Evolutionary conservation across 2,329 filamentous ascomycete genomes (phyloP), one percentile per base, ranked within the genome.

Genomic region (Gliomastix tumulicola): DNA sequence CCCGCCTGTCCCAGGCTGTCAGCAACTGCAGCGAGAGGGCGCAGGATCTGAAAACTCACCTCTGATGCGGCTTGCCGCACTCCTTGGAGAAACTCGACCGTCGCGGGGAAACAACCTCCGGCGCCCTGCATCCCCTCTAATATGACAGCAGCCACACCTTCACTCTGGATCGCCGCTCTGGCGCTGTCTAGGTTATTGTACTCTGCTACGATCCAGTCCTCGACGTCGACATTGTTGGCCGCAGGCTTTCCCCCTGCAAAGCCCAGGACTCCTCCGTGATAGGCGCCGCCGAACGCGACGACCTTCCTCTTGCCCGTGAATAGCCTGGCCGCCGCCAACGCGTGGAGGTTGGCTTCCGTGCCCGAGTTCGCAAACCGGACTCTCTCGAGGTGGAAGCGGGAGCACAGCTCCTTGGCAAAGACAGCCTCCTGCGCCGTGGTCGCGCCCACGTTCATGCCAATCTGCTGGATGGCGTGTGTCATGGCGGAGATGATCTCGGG

Each of bases 91-190:
- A 84, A 84, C 15, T 66, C 65, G 3, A 34, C 36, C 0, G 56
- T 62, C 1, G 62, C 79, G 0, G 64, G 58, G 6, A 79, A 68
- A 36, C 70, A 74, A 0, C 81, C 80, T 1, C 71, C 79, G 4
- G 71, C 66, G 1, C 79, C 79, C 44, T 83, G 77, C 68, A 87
- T 76, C 0, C 68, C 69, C 54, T 86, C 82, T 0, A 86, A 60
- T 3, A 87, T 48, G 16, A 86, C 76, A 0, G 76, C 79, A 1
- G 77, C 79, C 0, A 85, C 53, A 8, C 68, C 63, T 2, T 64
- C 54, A 7, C 53, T 48, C 7, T 60, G 49, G 7, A 80, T 62
- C 10, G 69, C 60, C 3, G 42, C 43, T 6, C 53, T 55, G 1
- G 72, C 68, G 4, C 62, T 62, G 1, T 60, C 56, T 2, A 71